Conservation (phyloP, 768 basidiomycete species). For the Clathrus columnatus region DNA sequence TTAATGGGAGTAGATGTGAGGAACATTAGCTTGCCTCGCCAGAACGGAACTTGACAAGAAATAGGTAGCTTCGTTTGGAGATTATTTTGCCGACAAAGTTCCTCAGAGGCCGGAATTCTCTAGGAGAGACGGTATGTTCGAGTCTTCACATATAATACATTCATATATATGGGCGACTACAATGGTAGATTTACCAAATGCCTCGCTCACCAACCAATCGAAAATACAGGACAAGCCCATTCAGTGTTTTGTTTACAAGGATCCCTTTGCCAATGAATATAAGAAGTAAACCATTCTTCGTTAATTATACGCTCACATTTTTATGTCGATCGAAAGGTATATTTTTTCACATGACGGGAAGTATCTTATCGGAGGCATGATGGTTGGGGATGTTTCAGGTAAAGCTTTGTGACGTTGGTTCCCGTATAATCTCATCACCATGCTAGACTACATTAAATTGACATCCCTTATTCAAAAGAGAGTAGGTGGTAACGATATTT, state of each 20-base stretch:
- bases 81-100: conserved; percentile 57
- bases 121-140: too few species aligned
- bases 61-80: conserved; percentile 60
- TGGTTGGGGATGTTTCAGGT: conserved; percentile 51
- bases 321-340: conserved; percentile 29
- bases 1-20: conserved; percentile 49
- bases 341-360: conserved; percentile 66
- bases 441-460: conserved; percentile 57
- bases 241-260: conserved; percentile 57
- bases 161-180: too few species aligned
- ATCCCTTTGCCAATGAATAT: conserved; percentile 64
- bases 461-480: conserved; percentile 65
- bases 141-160: too few species aligned
- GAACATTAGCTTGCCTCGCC: conserved; percentile 9
- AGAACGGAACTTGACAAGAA: background rate
- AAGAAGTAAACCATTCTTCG: conserved; percentile 41
- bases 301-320: background rate
- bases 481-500: conserved; percentile 22
- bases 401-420: background rate
- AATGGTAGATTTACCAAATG: background rate
- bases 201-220: conserved; percentile 22
- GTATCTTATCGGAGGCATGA: conserved; percentile 67
- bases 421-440: conserved; percentile 13
- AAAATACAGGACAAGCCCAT: conserved; percentile 31
- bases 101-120: conserved; percentile 16